Evolutionary conservation across 148 eudicot genomes (phyloP).

Genomic region (Polygonum aviculare): DNA sequence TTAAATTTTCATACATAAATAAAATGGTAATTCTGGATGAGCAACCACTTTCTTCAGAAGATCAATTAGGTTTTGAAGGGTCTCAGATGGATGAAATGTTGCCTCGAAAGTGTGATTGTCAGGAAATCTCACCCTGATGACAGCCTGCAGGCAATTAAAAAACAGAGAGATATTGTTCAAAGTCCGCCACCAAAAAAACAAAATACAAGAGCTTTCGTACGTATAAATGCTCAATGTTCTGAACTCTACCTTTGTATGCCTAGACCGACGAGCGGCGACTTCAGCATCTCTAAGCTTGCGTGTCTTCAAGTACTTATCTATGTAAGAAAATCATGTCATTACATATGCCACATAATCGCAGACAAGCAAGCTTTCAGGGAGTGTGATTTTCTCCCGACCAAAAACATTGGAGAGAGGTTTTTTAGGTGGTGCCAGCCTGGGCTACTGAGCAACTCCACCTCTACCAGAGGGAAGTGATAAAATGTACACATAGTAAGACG

Average conservation of each 20-base stretch:
- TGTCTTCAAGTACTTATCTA: slow-evolving; percentile 75
- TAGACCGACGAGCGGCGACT: slow-evolving; percentile 65
- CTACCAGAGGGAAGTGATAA: not conserved
- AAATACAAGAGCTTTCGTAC: not conserved
- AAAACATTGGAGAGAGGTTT: not conserved
- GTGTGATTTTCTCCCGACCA: not conserved
- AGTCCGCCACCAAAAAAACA: not conserved
- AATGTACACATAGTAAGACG: not conserved
- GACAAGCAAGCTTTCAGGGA: not conserved
- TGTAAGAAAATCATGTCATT: not conserved
- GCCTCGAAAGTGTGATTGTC: slow-evolving; percentile 75
- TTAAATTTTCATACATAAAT: slow-evolving; percentile 42
- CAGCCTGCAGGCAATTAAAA: slow-evolving; percentile 29
- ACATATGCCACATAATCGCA: not conserved
- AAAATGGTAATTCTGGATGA: slow-evolving; percentile 64
- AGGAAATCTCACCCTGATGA: slow-evolving; percentile 72
- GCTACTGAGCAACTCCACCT: not conserved
- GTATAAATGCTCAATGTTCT: not conserved
- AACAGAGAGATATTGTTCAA: not conserved
- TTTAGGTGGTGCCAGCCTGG: not conserved
- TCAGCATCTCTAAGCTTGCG: slow-evolving; percentile 78
- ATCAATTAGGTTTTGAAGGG: slow-evolving; percentile 63
- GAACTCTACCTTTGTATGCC: slow-evolving; percentile 41
- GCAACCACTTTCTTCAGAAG: slow-evolving; percentile 56
- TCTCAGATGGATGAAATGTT: slow-evolving; percentile 76